phyloP scores from a whole-genome alignment of 225 moss, liverwort and hornwort genomes.

The Bryoerythrophyllum caledonicum region DNA sequence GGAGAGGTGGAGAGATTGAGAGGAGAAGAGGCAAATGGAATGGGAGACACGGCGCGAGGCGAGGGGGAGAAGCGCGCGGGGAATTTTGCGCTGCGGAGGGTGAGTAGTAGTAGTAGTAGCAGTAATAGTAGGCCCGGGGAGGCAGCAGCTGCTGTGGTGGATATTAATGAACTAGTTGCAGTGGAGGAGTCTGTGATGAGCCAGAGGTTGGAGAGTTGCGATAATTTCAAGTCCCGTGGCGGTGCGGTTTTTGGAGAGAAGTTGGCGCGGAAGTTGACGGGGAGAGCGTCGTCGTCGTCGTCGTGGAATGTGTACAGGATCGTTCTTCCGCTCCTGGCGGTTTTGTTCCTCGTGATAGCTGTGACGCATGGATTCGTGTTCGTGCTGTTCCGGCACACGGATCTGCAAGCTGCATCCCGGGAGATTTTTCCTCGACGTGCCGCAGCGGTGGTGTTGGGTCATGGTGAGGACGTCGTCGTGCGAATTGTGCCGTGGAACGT shows the following conservation, averaged over 20 bases:
- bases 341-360: conserved; percentile 31
- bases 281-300: conserved; percentile 24
- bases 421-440: conserved; percentile 35
- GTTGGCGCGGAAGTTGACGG: conserved; percentile 15
- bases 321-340: conserved; percentile 28
- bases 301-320: conserved; percentile 36
- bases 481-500: conserved; percentile 45
- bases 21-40: conserved; percentile 45
- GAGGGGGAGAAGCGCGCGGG: conserved; percentile 32
- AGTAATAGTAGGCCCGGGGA: too few species aligned
- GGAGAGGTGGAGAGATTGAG: background rate
- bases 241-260: conserved; percentile 19
- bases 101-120: conserved; percentile 15
- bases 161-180: background rate
- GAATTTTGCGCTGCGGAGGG: conserved; percentile 35
- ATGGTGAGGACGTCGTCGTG: conserved; percentile 19
- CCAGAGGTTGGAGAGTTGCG: conserved; percentile 23
- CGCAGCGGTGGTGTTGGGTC: background rate
- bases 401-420: conserved; percentile 44
- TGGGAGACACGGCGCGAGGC: conserved; percentile 35
- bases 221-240: conserved; percentile 18
- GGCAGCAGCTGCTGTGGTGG: conserved; percentile 17
- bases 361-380: conserved; percentile 46
- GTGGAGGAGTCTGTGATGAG: background rate
- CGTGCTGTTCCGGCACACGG: conserved; percentile 36